Base-by-base conservation (phyloP, 179 eudicot species). In the Nepenthes alata region DNA sequence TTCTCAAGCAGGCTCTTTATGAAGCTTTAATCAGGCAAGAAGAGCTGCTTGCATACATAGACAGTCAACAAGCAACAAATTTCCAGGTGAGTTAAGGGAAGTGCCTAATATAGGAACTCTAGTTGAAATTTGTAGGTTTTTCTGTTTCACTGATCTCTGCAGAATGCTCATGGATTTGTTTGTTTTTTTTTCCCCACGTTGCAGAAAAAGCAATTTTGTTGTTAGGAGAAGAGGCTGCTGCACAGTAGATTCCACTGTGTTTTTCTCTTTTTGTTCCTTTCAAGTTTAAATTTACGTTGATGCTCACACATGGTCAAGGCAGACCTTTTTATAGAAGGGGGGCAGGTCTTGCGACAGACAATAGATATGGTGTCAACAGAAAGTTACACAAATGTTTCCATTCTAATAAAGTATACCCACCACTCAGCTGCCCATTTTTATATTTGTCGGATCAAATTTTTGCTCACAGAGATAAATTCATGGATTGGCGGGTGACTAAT, bases 11-110 rank as follows among this genome's bases (percentile, higher is more conserved):
- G 91, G 87, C 95, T 36, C 77, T 91, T 70, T 79, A 91, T 47
- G 97, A 91, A 79, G 90, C 96, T 67, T 66, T 85, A 64, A 84
- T 91, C 81, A 86, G 84, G 77, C 96, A 86, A 74, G 96, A 84
- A 65, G 97, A 91, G 16, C 73, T 88, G 69, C 84, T 88, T 61
- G 95, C 91, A 55, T 91, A 80, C 68, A 74, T 85, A 16, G 95
- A 88, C 67, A 37, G 81, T 58, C 91, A 84, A 76, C 75, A 75
- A 82, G 85, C 72, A 36, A 81, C 81, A 15, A 82, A 76, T 49
- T 73, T 72, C 65, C 74, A 63, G 83, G 97, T 91, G 58, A 72
- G 88, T 50, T 50, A 7, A 13, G 35, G 3, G 16, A 11, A 7
- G n/a, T 0, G 16, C 55, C 6, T 2, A 48, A 11, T 3, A 4